A percentile compares a stretch with the other conserved stretches of the same genome.
Conservation (phyloP, 2,329 filamentous ascomycete genomes). For the Fusarium penzigii region DNA sequence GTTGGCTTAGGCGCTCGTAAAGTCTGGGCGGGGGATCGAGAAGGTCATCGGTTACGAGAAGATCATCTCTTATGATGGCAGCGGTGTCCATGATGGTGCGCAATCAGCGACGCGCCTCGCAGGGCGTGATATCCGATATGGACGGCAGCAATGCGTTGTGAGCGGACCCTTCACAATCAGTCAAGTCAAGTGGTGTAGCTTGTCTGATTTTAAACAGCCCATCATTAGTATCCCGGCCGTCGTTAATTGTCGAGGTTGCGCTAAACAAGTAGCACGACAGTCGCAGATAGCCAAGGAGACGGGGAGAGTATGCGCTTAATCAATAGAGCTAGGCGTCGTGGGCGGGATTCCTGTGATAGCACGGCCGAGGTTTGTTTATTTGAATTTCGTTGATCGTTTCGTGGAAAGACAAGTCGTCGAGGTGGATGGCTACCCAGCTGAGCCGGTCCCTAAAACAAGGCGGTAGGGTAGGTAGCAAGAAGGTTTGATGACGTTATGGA, state of each 20-base stretch:
- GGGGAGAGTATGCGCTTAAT: too few species aligned
- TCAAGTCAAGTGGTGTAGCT: constrained; percentile 23
- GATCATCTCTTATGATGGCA: constrained; percentile 52
- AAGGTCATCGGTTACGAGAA: constrained; percentile 53
- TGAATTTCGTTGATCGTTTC: too few species aligned
- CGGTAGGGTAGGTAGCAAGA: too few species aligned
- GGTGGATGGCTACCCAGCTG: too few species aligned
- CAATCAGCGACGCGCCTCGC: constrained; percentile 24
- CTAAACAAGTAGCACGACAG: neutral
- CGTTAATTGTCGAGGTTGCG: constrained; percentile 3
- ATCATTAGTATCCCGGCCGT: constrained; percentile 32
- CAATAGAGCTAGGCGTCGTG: too few species aligned
- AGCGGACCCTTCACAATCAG: constrained; percentile 29
- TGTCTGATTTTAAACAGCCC: constrained; percentile 31
- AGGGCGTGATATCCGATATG: constrained; percentile 18
- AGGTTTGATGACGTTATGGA: too few species aligned
- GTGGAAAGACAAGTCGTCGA: too few species aligned
- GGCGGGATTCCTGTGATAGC: too few species aligned
- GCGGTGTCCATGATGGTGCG: constrained; percentile 52
- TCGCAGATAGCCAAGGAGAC: neutral
- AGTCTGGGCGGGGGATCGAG: constrained; percentile 67
- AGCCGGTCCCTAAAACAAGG: too few species aligned
- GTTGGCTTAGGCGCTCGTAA: constrained; percentile 70
- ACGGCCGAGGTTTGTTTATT: too few species aligned
- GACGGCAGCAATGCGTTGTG: constrained; percentile 15